A percentile compares a stretch with the other conserved stretches of the same genome.
These are phyloP conservation scores for Kodamaea sp. DNA, from an alignment of 1,139 yeast genomes.

Conservation along the genomic window DNA sequence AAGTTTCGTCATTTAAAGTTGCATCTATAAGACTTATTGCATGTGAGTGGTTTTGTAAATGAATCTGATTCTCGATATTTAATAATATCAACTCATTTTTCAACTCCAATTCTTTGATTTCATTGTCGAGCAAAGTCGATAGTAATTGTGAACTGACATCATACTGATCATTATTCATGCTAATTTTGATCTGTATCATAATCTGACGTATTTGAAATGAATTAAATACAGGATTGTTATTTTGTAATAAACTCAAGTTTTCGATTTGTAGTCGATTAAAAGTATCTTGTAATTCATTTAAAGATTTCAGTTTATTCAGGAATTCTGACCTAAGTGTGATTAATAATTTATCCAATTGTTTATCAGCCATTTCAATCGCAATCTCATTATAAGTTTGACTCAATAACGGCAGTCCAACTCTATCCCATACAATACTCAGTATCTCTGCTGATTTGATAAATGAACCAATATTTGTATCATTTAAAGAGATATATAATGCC, in stretches of 20 bases:
- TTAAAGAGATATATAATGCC: conserved; percentile 50
- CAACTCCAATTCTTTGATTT: conserved; percentile 31
- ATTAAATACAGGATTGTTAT: conserved; percentile 31
- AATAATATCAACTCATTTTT: conserved; percentile 26
- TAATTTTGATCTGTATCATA: conserved; percentile 33
- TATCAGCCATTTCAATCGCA: conserved; percentile 31
- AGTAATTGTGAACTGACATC: conserved; percentile 23
- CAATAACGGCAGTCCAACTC: conserved; percentile 46
- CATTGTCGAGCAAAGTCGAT: conserved; percentile 20
- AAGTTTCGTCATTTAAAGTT: conserved; percentile 20
- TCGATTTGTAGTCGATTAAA: conserved; percentile 37
- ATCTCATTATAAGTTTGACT: conserved; percentile 45
- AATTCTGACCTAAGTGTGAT: conserved; percentile 37
- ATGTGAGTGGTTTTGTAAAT: conserved; percentile 26
- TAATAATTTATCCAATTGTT: conserved; percentile 29
- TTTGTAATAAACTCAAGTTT: conserved; percentile 30
- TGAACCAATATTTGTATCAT: conserved; percentile 21
- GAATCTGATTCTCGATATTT: conserved; percentile 19
- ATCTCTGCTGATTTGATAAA: conserved; percentile 48
- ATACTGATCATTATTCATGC: conserved; percentile 36
- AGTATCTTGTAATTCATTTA: conserved; percentile 14
- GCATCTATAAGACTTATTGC: conserved; percentile 37
- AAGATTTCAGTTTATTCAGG: conserved; percentile 11
- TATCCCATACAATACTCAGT: conserved; percentile 47
- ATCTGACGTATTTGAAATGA: conserved; percentile 36